A percentile compares a stretch with the other conserved stretches of the same genome.
Evolutionary conservation across 2,329 filamentous ascomycete species (phyloP).

Genomic region (Aspergillus terreus): DNA sequence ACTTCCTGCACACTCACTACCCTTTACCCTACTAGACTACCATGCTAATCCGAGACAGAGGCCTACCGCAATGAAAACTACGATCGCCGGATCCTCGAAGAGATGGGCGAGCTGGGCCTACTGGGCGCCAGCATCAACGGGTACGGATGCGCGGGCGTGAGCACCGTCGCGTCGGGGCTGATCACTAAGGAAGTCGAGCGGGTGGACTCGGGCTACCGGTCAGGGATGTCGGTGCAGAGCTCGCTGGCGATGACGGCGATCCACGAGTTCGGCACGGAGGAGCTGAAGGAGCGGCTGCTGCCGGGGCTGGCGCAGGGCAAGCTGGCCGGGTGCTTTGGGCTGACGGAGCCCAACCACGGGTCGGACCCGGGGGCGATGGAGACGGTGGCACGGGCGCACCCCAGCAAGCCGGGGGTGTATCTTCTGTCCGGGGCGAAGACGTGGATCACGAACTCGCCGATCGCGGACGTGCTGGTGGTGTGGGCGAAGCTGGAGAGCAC

Average conservation of each 20-base stretch:
- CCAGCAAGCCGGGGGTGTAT: conserved; percentile 77
- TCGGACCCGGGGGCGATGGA: conserved; percentile 92
- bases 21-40: background rate
- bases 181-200: conserved; percentile 89
- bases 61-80: conserved; percentile 84
- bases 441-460: conserved; percentile 94
- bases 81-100: conserved; percentile 77
- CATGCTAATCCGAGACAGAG: conserved; percentile 49
- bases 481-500: conserved; percentile 93
- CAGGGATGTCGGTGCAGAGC: conserved; percentile 89
- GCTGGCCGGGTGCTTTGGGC: conserved; percentile 77
- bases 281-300: conserved; percentile 81
- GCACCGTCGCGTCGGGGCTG: conserved; percentile 80
- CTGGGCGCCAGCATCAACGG: conserved; percentile 82
- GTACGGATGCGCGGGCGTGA: conserved; percentile 83
- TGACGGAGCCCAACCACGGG: conserved; percentile 91
- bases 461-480: conserved; percentile 77
- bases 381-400: conserved; percentile 77
- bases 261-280: conserved; percentile 77
- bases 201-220: conserved; percentile 87
- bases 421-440: conserved; percentile 80
- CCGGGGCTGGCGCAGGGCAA: conserved; percentile 79
- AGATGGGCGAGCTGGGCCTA: conserved; percentile 91
- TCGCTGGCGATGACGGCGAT: conserved; percentile 93
- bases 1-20: background rate